Conservation (phyloP, 2,329 filamentous ascomycete species). For the Akanthomyces lecanii region DNA sequence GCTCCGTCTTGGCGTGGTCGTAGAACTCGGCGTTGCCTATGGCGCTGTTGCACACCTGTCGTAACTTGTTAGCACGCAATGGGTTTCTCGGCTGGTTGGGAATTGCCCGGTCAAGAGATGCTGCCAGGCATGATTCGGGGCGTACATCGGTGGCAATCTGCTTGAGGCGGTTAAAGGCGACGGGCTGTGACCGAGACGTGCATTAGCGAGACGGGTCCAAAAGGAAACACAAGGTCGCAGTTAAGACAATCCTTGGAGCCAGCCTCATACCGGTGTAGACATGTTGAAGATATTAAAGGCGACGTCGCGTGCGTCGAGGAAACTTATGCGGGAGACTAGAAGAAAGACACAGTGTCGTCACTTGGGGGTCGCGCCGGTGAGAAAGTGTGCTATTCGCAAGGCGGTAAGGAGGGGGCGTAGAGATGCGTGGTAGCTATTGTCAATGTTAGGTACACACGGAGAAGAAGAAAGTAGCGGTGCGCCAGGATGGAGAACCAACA, state of each 20-base stretch:
- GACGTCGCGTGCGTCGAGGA: constrained; percentile 4
- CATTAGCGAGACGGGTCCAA: constrained; percentile 21
- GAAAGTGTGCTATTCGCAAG: not conserved
- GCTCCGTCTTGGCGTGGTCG: constrained; percentile 77
- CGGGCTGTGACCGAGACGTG: constrained; percentile 51
- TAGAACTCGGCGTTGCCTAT: constrained; percentile 74
- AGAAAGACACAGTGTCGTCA: not conserved
- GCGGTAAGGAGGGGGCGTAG: not conserved
- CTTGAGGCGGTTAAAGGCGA: constrained; percentile 71
- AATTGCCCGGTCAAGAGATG: not conserved
- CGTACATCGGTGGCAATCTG: constrained; percentile 79
- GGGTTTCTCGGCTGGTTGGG: not conserved
- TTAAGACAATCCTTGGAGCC: too few species aligned
- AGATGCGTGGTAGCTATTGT: not conserved
- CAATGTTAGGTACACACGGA: not conserved
- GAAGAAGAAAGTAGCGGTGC: not conserved
- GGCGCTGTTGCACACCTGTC: constrained; percentile 75
- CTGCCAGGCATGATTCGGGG: constrained; percentile 25
- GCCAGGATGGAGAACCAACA: not conserved
- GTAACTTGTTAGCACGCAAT: constrained; percentile 15
- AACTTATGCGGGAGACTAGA: not conserved
- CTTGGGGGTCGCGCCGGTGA: not conserved
- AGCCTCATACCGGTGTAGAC: constrained; percentile 34
- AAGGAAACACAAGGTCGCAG: not conserved
- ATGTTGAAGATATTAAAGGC: constrained; percentile 25